phyloP scores from a whole-genome alignment of 257 asterid genomes.

The Fraxinus cuspidata region DNA sequence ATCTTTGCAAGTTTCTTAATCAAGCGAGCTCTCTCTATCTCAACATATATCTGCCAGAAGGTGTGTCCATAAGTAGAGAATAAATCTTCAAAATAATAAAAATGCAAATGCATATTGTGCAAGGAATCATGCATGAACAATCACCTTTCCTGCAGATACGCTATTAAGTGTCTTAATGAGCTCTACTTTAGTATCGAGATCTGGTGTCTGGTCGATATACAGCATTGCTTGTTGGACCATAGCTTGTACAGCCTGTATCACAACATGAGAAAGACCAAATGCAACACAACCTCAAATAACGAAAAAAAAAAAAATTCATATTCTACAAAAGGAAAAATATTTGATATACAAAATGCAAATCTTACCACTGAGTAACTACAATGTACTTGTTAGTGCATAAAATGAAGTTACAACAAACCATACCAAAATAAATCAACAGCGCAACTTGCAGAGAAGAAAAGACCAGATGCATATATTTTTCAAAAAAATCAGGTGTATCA shows the following conservation, averaged over 20 bases:
- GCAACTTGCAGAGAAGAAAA: neutral
- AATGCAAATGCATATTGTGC: neutral
- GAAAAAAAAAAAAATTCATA: neutral
- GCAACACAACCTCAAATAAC: neutral
- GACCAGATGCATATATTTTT: neutral
- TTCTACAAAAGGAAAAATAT: neutral
- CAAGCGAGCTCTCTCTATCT: conserved; percentile 96
- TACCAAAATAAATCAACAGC: neutral
- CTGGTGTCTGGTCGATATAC: conserved; percentile 94
- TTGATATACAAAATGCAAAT: neutral
- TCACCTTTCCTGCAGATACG: conserved; percentile 97
- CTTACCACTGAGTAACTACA: neutral
- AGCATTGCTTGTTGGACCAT: conserved; percentile 97
- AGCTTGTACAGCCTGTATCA: conserved; percentile 87
- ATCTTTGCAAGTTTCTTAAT: conserved; percentile 90
- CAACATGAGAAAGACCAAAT: conserved; percentile 10
- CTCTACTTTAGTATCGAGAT: conserved; percentile 80
- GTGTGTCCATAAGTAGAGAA: neutral
- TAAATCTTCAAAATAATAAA: neutral
- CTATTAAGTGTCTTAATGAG: conserved; percentile 87
- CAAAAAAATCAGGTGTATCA: neutral
- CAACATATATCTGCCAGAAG: conserved; percentile 77
- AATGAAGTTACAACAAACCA: neutral
- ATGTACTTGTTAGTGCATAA: neutral
- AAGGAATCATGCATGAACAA: conserved; percentile 9